phyloP scores from a whole-genome alignment of 768 basidiomycete species.

The Panaeolus cyanescens region DNA sequence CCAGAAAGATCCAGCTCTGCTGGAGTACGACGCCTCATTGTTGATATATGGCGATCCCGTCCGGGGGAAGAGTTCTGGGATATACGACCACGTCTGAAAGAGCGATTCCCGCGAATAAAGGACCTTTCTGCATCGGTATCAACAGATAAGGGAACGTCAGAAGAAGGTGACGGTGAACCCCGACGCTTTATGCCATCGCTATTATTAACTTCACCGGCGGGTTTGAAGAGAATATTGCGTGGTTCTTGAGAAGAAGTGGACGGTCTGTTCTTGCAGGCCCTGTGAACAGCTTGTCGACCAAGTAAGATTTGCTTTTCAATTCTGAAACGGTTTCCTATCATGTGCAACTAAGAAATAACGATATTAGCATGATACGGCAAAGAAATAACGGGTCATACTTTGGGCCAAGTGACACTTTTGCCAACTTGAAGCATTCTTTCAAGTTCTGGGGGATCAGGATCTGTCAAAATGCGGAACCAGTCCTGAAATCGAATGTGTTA shows the following conservation, averaged over 20 bases:
- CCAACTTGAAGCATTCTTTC: slow-evolving; percentile 88
- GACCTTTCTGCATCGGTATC: slow-evolving; percentile 82
- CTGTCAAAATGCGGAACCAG: slow-evolving; percentile 82
- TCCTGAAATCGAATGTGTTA: slow-evolving; percentile 48
- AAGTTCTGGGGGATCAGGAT: slow-evolving; percentile 80
- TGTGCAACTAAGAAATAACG: slow-evolving; percentile 64
- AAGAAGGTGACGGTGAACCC: slow-evolving; percentile 37
- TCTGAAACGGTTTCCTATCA: slow-evolving; percentile 88
- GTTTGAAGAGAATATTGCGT: slow-evolving; percentile 22
- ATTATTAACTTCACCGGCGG: slow-evolving; percentile 9
- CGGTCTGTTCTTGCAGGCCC: slow-evolving; percentile 42
- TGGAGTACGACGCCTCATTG: slow-evolving; percentile 45
- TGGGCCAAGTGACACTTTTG: slow-evolving; percentile 94
- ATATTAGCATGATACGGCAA: slow-evolving; percentile 1
- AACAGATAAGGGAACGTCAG: slow-evolving; percentile 62
- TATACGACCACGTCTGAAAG: slow-evolving; percentile 51
- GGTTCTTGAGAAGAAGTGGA: slow-evolving; percentile 17
- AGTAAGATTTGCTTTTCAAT: slow-evolving; percentile 83
- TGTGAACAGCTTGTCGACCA: slow-evolving; percentile 75
- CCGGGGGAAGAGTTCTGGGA: slow-evolving; percentile 31
- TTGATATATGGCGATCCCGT: slow-evolving; percentile 26
- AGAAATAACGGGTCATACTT: slow-evolving; percentile 47
- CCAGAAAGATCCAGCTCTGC: slow-evolving; percentile 34
- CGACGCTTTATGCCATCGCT: slow-evolving; percentile 9
- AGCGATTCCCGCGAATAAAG: slow-evolving; percentile 57